Evolutionary conservation across 306 rosid genomes (phyloP), one percentile per base, ranked within the genome.

Genomic region (Acacia crassicarpa): DNA sequence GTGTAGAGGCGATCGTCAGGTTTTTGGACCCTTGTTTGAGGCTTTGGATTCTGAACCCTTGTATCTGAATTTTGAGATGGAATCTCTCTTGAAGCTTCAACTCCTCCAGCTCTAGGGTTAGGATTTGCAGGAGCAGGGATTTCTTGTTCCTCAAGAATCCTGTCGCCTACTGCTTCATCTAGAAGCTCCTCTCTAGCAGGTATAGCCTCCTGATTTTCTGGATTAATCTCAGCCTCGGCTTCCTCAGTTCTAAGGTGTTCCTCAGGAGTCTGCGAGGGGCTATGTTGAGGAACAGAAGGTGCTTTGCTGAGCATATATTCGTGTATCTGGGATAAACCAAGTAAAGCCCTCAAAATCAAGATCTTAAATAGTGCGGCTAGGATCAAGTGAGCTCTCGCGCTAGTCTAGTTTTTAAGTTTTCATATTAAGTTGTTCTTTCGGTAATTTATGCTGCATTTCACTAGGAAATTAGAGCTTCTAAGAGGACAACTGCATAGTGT

Each of bases 1-100:
- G 98, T 96, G 86, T 92, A 93, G 86, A 96, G 45, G 66, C 99
- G 89, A 81, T 93, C 99, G 17, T 91, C 95, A 23, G 94, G 89
- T 81, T 81, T 91, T 48, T 78, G 88, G 79, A 81, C 90, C 90
- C 87, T 82, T 0, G 75, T 72, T 86, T 84, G 88, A 17, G 89
- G 89, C 81, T 70, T 86, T 10, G 89, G 84, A 81, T 77, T 88
- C n/a, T 76, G 87, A 83, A 79, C 87, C 84, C 84, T 86, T 17
- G 83, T 41, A 59, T 87, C 92, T 32, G 88, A 85, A 74, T 83
- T 87, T 46, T 66, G 89, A 74, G 92, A 59, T 45, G 90, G 84
- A 82, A 49, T 83, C 86, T 68, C 93, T 25, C 73, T 83, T 75
- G 88, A 20, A 41, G 84, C 78, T 78, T 87, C 87, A 48, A 20